phyloP scores from a whole-genome alignment of 1,139 yeast genomes.

The Citeromyces siamensis region DNA sequence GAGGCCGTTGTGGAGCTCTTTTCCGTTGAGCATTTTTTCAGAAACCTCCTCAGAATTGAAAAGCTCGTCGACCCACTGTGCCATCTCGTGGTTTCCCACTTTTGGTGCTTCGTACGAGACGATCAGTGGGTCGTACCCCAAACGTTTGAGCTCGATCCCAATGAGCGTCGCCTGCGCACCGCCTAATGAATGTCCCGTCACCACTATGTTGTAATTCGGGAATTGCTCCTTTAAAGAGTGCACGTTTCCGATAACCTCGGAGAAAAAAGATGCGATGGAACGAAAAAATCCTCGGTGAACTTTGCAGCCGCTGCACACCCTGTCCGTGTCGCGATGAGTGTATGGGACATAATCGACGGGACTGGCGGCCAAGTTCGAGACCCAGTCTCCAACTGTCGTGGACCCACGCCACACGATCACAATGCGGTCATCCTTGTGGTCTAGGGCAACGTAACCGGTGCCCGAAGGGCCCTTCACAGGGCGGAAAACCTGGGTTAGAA shows the following conservation, averaged over 20 bases:
- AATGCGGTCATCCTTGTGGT: constrained; percentile 23
- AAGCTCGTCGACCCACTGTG: constrained; percentile 33
- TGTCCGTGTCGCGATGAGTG: constrained; percentile 13
- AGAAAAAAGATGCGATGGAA: constrained; percentile 27
- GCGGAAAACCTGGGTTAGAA: constrained; percentile 18
- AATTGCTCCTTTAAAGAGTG: constrained; percentile 21
- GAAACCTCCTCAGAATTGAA: constrained; percentile 22
- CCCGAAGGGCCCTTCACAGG: constrained; percentile 30
- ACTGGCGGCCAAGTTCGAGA: constrained; percentile 32
- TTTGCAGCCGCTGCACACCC: constrained; percentile 32
- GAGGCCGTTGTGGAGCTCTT: constrained; percentile 21
- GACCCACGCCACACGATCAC: constrained; percentile 45
- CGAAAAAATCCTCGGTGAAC: constrained; percentile 47
- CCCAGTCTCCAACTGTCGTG: constrained; percentile 42
- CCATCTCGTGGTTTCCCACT: constrained; percentile 40
- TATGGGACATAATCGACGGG: constrained; percentile 28
- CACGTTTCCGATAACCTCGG: constrained; percentile 22
- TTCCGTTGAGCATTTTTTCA: constrained; percentile 8
- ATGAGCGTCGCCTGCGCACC: constrained; percentile 53
- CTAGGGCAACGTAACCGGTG: constrained; percentile 36
- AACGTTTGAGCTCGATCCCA: constrained; percentile 42
- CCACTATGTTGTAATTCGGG: constrained; percentile 36
- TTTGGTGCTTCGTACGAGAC: constrained; percentile 51
- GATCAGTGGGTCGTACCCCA: constrained; percentile 42
- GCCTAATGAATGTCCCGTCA: constrained; percentile 65